Evolutionary conservation across 2,329 filamentous ascomycete genomes (phyloP), one percentile per base, ranked within the genome.

Genomic region (Epichloe elymi): DNA sequence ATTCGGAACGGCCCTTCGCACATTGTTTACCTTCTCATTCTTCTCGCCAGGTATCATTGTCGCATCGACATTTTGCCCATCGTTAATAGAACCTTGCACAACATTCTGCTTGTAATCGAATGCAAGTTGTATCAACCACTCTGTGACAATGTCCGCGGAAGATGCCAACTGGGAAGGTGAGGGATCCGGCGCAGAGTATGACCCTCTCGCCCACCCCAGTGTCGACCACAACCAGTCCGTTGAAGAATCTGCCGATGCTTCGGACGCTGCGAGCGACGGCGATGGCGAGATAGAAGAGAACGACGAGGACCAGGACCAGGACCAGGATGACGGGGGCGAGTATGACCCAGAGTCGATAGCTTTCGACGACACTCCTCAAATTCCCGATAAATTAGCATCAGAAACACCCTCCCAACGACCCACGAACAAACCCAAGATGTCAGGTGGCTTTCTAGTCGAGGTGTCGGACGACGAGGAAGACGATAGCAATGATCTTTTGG

Each of bases 401-500:
- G 55, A 61, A 35, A 58, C 59, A 33, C 56, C 58, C 26, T 57
- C 59, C 15, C 65, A 64, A 54, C 60, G 57, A 50, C 57, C 59
- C 53, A 37, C 62, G 4, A 58, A 66, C 53, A 84, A 83, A 65
- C 80, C 75, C 36, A 79, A 79, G 64, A 78, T 73, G 54, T 73
- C 75, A 23, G 78, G 76, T 41, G 78, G 78, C 43, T 82, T 82
- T 65, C 66, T 81, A 61, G 71, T 80, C 59, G 76, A 74, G 62
- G 78, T 75, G 50, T 80, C 77, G 33, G 78, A 81, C 56, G 76
- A 78, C 36, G 78, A 80, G 58, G 77, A 78, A 4, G 62, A 67
- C 30, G 58, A 59, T 1, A 56, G 58, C 49, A 61, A 63, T 35
- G 12, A 38, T 10, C 20, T 47, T 17, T 61, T 64, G 40, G 40